Evolutionary conservation across 208 protist genomes (phyloP).

Genomic region (Porcisia deanei): DNA sequence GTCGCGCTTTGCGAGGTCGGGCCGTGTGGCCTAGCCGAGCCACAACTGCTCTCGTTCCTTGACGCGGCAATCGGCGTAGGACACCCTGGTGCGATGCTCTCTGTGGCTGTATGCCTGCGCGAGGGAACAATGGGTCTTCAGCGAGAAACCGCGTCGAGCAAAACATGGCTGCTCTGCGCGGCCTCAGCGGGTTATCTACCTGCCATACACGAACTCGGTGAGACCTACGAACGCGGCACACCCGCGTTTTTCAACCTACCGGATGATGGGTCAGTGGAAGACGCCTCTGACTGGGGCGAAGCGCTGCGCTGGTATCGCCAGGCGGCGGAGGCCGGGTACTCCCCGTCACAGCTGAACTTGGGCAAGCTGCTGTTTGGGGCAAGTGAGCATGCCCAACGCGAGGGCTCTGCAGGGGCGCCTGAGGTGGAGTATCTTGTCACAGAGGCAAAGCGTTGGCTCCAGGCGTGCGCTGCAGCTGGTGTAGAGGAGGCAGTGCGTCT

Average conservation of each 20-base stretch:
- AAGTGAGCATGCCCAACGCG: constrained; percentile 26
- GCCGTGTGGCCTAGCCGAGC: neutral
- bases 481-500: constrained; percentile 71
- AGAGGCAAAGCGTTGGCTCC: constrained; percentile 58
- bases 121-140: constrained; percentile 50
- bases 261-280: neutral
- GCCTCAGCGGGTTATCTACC: constrained; percentile 64
- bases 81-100: constrained; percentile 73
- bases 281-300: constrained; percentile 75
- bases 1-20: constrained; percentile 13
- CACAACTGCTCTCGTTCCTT: constrained; percentile 30
- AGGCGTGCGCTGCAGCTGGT: constrained; percentile 46
- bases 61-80: constrained; percentile 47
- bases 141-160: constrained; percentile 39
- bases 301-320: constrained; percentile 64
- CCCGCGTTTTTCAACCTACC: neutral
- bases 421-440: constrained; percentile 28
- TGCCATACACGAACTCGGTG: constrained; percentile 82
- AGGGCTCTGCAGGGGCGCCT: neutral
- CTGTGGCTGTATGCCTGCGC: constrained; percentile 62
- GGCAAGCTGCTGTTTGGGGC: constrained; percentile 74
- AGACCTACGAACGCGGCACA: constrained; percentile 64
- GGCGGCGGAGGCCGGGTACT: constrained; percentile 60
- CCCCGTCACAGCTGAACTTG: constrained; percentile 72
- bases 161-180: constrained; percentile 68